Base-by-base conservation (phyloP, 192 early-diverging fungal species). In the Linnemannia elongata region DNA sequence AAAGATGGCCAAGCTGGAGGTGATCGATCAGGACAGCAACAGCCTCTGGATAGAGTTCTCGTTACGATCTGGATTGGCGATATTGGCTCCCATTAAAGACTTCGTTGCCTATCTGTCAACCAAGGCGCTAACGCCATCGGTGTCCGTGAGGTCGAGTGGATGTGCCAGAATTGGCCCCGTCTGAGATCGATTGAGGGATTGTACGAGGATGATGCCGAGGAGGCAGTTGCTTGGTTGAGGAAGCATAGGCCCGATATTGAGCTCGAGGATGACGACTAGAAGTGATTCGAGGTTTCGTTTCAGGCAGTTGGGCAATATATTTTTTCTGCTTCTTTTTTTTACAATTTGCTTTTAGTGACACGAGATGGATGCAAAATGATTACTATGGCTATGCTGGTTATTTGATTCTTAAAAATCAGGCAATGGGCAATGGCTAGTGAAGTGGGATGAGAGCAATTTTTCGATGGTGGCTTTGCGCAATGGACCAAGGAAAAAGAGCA, bases 41-140 rank as follows among this genome's bases (percentile, higher is more conserved):
- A n/a, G 3, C 20, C 18, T 75, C 24, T 84, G 82, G 82, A 78
- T 84, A 15, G 77, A 84, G 13, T 79, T 54, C 12, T 79, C 82
- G n/a, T 60, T 84, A 5, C 55, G 72, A 24, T 78, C 82, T 24
- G 82, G 82, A 2, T 47, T 84, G 49, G 45, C 22, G 3, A 22
- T 35, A 0, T 68, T 84, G 8, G 71, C 47, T n/a, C 49, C 72
- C 0, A 52, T 84, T n/a, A 79, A 78, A 36, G 68, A 9, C 52
- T 84, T 18, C 76, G 42, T 9, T 39, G 71, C 24, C 52, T 84
- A 0, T 60, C 72, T 30, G 15, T 79, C 4, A 57, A 63, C 20
- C 72, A 49, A 6, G 57, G 57, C 5, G 41, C 55, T 17, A 77
- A 84, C 22, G 41, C 36, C 0, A 66, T 84, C 13, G 52, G 33